phyloP scores from a whole-genome alignment of 1,284 basidiomycete species.

The Entoloma clypeatum region DNA sequence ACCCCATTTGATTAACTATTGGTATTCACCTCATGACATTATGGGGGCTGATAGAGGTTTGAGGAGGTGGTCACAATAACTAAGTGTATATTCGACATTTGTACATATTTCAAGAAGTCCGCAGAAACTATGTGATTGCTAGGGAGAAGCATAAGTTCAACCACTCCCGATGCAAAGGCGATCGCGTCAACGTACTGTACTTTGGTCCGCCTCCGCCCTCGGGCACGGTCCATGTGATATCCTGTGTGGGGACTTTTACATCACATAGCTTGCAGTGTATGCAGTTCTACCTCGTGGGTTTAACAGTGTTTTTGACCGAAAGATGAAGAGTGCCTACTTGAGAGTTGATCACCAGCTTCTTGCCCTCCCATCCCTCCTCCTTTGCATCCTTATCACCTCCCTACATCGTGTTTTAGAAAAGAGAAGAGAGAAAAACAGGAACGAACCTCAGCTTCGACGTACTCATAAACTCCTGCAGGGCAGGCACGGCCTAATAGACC shows the following conservation, averaged over 20 bases:
- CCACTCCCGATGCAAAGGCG: too few relatives aligned
- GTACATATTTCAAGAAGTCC: too few relatives aligned
- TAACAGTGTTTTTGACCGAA: neutral
- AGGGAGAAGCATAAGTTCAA: too few relatives aligned
- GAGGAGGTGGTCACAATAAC: too few relatives aligned
- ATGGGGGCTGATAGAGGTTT: too few relatives aligned
- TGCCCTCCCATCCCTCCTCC: slow-evolving; percentile 67
- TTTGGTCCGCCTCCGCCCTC: slow-evolving; percentile 94
- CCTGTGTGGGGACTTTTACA: slow-evolving; percentile 90
- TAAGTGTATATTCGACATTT: too few relatives aligned
- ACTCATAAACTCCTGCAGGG: slow-evolving; percentile 97
- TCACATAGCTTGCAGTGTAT: slow-evolving; percentile 95
- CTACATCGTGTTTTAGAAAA: slow-evolving; percentile 9
- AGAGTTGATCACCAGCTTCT: slow-evolving; percentile 94
- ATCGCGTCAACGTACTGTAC: slow-evolving; percentile 72
- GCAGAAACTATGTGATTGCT: too few relatives aligned
- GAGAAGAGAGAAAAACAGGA: neutral
- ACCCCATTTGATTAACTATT: too few relatives aligned
- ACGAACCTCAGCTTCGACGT: slow-evolving; percentile 67
- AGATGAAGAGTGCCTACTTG: slow-evolving; percentile 51
- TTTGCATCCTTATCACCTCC: slow-evolving; percentile 42
- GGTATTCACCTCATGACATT: too few relatives aligned
- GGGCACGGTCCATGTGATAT: slow-evolving; percentile 92
- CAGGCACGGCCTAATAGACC: slow-evolving; percentile 88
- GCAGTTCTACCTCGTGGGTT: slow-evolving; percentile 54